These are phyloP conservation scores for Arthrobotrys sinensis DNA, from an alignment of 2,329 filamentous ascomycete genomes.

Conservation along the genomic window DNA sequence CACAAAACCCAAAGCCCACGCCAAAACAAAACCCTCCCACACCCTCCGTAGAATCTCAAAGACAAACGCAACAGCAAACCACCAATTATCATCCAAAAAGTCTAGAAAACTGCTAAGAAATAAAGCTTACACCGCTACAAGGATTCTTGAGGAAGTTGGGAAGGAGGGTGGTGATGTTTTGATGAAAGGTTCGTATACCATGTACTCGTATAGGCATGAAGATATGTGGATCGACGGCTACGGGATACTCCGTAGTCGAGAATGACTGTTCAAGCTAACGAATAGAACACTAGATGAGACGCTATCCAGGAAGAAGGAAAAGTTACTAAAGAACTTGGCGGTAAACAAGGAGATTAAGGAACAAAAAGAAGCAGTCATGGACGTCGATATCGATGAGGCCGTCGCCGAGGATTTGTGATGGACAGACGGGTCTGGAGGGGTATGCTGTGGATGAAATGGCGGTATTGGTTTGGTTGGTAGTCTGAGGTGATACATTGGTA, in stretches of 20 bases:
- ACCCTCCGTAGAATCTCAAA: slow-evolving; percentile 45
- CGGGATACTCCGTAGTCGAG: no score
- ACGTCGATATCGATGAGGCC: slow-evolving; percentile 14
- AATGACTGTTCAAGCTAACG: neutral
- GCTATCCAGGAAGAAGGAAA: slow-evolving; percentile 55
- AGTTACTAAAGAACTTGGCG: slow-evolving; percentile 48
- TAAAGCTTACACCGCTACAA: slow-evolving; percentile 48
- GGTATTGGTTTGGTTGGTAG: neutral
- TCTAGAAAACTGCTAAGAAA: slow-evolving; percentile 52
- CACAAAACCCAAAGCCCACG: slow-evolving; percentile 41
- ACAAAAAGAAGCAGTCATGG: slow-evolving; percentile 47
- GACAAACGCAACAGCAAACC: slow-evolving; percentile 41
- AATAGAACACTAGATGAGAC: slow-evolving; percentile 25
- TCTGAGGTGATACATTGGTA: neutral
- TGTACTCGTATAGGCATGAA: neutral
- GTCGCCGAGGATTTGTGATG: slow-evolving; percentile 50
- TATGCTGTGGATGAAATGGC: neutral
- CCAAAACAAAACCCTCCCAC: slow-evolving; percentile 48
- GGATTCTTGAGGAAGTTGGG: slow-evolving; percentile 42
- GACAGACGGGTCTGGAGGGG: neutral
- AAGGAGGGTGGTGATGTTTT: slow-evolving; percentile 43
- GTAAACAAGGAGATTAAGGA: slow-evolving; percentile 41
- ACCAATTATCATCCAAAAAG: slow-evolving; percentile 50
- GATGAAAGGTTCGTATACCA: slow-evolving; percentile 37
- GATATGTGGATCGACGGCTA: neutral